These are phyloP conservation scores for Pestalotiopsis sp. DNA, from an alignment of 2,329 filamentous ascomycete species.

Conservation along the genomic window DNA sequence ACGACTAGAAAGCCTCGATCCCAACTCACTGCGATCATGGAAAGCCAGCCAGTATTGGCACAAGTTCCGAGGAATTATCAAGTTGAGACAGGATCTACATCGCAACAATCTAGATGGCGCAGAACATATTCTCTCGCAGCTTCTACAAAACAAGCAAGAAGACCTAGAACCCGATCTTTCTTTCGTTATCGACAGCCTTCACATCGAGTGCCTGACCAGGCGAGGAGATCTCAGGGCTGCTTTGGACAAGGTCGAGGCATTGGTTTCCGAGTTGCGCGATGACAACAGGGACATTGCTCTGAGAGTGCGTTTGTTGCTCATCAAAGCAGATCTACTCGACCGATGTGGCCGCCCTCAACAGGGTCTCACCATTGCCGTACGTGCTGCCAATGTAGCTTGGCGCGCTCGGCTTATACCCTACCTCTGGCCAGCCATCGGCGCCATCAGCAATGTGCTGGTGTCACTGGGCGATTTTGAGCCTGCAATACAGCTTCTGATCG, in stretches of 20 bases:
- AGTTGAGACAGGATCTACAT: constrained; percentile 64
- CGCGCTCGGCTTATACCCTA: constrained; percentile 68
- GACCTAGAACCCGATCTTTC: constrained; percentile 56
- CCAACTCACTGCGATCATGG: constrained; percentile 68
- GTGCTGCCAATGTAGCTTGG: constrained; percentile 75
- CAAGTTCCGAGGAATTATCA: constrained; percentile 68
- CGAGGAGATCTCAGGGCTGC: constrained; percentile 50
- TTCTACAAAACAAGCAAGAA: constrained; percentile 53
- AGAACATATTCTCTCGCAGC: constrained; percentile 51
- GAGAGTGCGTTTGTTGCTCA: constrained; percentile 70
- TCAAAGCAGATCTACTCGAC: constrained; percentile 73
- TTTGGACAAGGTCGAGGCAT: constrained; percentile 48
- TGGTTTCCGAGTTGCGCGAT: constrained; percentile 44
- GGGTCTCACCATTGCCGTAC: constrained; percentile 75
- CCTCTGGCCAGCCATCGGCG: constrained; percentile 73
- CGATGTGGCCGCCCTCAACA: constrained; percentile 70
- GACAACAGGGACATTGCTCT: constrained; percentile 60
- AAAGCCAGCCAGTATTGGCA: constrained; percentile 77
- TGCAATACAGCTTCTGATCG: constrained; percentile 65
- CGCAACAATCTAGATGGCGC: constrained; percentile 55
- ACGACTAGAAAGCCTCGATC: constrained; percentile 61
- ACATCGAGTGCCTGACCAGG: constrained; percentile 54
- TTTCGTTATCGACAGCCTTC: constrained; percentile 53
- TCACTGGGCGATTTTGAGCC: constrained; percentile 72
- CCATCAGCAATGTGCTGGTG: constrained; percentile 69